Evolutionary conservation across 805 yeast genomes (phyloP), one percentile per base, ranked within the genome.

Genomic region (Lachancea sp.): DNA sequence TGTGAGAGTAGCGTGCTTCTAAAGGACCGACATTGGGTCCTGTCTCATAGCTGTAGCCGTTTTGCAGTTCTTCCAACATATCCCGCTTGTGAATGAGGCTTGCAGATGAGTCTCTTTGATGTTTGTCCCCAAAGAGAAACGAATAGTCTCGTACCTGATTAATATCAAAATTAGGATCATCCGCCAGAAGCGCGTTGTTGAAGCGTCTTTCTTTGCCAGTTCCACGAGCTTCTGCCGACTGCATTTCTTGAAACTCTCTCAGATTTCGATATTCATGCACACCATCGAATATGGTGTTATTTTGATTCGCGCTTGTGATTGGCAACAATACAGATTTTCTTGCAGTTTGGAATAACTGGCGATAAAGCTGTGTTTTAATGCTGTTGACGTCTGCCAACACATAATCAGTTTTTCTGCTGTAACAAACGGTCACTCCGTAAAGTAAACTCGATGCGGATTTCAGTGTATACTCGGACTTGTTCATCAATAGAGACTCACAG

Each of bases 391-490:
- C 68, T 37, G 49, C 57, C 9, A 62, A 42, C 12, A 63, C 56
- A 48, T 52, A 63, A 22, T 59, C 65, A 2, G 64, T 56, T 41
- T 63, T 61, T 36, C 55, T 53, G 19, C 56, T 53, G 41, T 62
- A 61, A 37, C 68, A 63, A 2, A 63, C 44, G 6, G 65, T 51
- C 2, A 63, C 59, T 9, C 68, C 68, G 45, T 57, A 63, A 16
- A 63, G 33, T 12, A 63, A 41, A 33, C 53, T 59, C 0, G 65
- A 59, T 1, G 60, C 53, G 11, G 62, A 57, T 29, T 61, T 52
- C 36, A 63, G 45, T 6, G 66, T 55, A 13, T 61, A 36, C 1
- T 53, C 47, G 11, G 36, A 30, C 7, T 52, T 55, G 25, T 48
- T 51, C 4, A 49, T 38, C 22, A 56, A 49, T 13, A 62, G 54